These are phyloP conservation scores for Globisporangium middletonii DNA, from an alignment of 352 stramenopile species.

Conservation along the genomic window DNA sequence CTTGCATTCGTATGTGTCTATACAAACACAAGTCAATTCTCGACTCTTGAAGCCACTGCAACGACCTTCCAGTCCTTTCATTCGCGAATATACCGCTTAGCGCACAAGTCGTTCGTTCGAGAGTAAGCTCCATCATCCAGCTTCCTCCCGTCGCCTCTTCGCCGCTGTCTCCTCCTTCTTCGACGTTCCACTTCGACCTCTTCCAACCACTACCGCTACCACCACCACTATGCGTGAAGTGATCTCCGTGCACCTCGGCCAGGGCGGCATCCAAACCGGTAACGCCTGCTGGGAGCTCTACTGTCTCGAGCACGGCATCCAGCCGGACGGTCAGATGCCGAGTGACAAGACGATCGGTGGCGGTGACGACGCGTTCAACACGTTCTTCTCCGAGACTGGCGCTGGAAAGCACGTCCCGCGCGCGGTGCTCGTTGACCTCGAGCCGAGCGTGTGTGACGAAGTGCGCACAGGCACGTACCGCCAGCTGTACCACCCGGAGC, in stretches of 20 bases:
- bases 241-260: constrained; percentile 82
- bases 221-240: constrained; percentile 56
- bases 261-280: constrained; percentile 88
- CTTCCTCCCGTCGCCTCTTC: constrained; percentile 35
- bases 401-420: constrained; percentile 97
- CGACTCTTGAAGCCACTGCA: too few species aligned
- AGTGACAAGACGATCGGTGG: constrained; percentile 90
- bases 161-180: constrained; percentile 1
- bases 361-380: constrained; percentile 97
- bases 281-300: constrained; percentile 82
- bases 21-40: too few species aligned
- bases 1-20: too few species aligned
- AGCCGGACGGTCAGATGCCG: constrained; percentile 91
- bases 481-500: constrained; percentile 97
- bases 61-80: constrained; percentile 1
- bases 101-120: constrained; percentile 2
- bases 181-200: background rate
- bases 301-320: constrained; percentile 85
- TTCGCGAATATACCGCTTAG: constrained; percentile 6
- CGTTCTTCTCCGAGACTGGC: constrained; percentile 92
- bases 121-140: constrained; percentile 73
- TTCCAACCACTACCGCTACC: background rate
- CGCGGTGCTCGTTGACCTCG: constrained; percentile 96
- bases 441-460: constrained; percentile 97
- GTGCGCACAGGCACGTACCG: constrained; percentile 94